These are phyloP conservation scores for Apiosordaria backusii DNA, from an alignment of 495 filamentous ascomycete species.

Conservation along the genomic window DNA sequence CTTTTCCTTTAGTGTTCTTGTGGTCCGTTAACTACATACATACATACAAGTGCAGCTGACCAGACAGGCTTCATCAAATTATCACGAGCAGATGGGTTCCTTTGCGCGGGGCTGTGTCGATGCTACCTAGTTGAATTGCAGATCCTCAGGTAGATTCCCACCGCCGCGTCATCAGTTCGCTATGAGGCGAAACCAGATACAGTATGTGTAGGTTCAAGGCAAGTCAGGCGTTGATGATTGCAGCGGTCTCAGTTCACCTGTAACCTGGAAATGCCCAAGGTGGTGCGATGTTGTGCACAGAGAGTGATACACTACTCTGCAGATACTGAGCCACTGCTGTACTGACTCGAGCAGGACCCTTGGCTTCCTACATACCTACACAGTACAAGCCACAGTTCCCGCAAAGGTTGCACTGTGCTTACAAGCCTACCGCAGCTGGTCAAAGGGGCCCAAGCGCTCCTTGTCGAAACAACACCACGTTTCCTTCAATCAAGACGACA, in stretches of 20 bases:
- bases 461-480: conserved; percentile 17
- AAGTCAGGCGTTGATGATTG: too few relatives aligned
- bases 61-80: not conserved
- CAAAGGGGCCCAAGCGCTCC: conserved; percentile 14
- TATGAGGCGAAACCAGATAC: not conserved
- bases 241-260: not conserved
- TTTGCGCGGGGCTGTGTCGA: not conserved
- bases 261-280: not conserved
- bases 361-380: not conserved
- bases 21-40: not conserved
- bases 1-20: not conserved
- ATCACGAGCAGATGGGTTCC: not conserved
- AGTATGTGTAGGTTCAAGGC: too few relatives aligned
- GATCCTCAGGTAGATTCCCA: not conserved
- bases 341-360: not conserved
- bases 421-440: not conserved
- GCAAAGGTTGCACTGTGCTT: not conserved
- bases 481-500: conserved; percentile 7
- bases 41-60: too few relatives aligned
- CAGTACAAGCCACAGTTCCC: conserved; percentile 16
- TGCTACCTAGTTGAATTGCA: not conserved
- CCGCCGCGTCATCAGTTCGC: not conserved
- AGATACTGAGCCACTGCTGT: too few relatives aligned
- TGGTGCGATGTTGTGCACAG: too few relatives aligned
- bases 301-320: too few relatives aligned